Percentiles rank a stretch among this genome's conserved stretches.
These are phyloP conservation scores for Myrica gale DNA, from an alignment of 306 rosid species.

Conservation along the genomic window DNA sequence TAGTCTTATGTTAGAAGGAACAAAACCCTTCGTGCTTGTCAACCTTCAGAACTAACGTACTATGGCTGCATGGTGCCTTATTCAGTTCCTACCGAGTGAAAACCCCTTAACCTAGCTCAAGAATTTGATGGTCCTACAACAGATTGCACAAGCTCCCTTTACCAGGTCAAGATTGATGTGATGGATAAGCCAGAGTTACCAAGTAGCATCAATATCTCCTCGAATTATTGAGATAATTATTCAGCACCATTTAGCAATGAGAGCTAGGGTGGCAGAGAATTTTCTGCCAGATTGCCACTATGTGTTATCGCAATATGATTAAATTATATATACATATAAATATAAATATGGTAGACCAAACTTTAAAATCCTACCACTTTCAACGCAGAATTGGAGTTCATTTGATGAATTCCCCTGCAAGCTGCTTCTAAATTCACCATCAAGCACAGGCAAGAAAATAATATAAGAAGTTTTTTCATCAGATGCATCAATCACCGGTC, in stretches of 20 bases:
- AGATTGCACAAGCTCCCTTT: background rate
- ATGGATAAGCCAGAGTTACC: background rate
- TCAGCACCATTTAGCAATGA: background rate
- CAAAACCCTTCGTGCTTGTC: background rate
- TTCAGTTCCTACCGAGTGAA: background rate
- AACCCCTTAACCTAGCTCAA: background rate
- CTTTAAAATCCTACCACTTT: conserved; percentile 52
- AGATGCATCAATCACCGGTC: conserved; percentile 14
- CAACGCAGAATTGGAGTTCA: conserved; percentile 66
- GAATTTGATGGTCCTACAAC: background rate
- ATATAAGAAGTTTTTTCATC: conserved; percentile 38
- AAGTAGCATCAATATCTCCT: background rate
- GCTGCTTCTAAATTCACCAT: conserved; percentile 58
- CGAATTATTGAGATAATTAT: background rate
- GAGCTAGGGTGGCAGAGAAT: background rate
- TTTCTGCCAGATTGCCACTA: background rate
- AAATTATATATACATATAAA: background rate
- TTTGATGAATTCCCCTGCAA: conserved; percentile 61
- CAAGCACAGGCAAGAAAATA: conserved; percentile 67
- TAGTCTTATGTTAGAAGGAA: background rate
- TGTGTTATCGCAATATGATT: background rate
- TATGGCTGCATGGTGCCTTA: background rate
- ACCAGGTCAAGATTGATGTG: background rate
- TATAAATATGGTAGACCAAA: background rate
- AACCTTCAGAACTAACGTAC: background rate